A percentile compares a stretch with the other conserved stretches of the same genome.
Evolutionary conservation across 106 monocot genomes (phyloP).

Genomic region (Ottelia alismoides): DNA sequence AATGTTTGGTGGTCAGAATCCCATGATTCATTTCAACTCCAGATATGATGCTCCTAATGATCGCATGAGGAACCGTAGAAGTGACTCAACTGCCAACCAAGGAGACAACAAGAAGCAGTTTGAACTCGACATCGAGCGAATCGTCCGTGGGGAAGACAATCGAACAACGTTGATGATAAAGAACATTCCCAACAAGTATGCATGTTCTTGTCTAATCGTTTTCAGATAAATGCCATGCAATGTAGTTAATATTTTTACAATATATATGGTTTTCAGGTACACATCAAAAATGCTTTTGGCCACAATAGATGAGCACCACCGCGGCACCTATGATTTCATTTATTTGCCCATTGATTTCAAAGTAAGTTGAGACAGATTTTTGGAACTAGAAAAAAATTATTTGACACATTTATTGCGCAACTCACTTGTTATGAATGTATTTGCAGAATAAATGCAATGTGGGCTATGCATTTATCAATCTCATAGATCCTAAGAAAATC

Average conservation of each 20-base stretch:
- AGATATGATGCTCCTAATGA: constrained; percentile 40
- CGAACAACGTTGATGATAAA: constrained; percentile 74
- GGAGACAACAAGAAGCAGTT: constrained; percentile 48
- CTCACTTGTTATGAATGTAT: no score
- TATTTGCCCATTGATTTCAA: constrained; percentile 84
- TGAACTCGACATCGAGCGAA: constrained; percentile 62
- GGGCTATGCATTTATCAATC: constrained; percentile 98
- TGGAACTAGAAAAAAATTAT: no score
- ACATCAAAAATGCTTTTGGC: constrained; percentile 72
- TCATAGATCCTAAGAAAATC: constrained; percentile 45
- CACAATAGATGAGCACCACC: constrained; percentile 59
- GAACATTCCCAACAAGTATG: constrained; percentile 76
- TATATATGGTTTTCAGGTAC: constrained; percentile 27
- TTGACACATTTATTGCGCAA: no score
- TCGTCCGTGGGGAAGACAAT: constrained; percentile 34
- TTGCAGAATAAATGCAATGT: constrained; percentile 97
- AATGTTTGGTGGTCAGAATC: constrained; percentile 25
- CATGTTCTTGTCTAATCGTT: constrained; percentile 3
- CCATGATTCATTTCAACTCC: constrained; percentile 22
- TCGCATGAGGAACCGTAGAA: constrained; percentile 39
- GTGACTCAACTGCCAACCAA: constrained; percentile 35
- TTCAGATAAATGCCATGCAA: not conserved
- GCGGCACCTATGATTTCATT: constrained; percentile 65
- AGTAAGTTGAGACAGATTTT: no score
- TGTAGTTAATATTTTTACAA: not conserved